phyloP scores from a whole-genome alignment of 1,139 yeast species.

The Geotrichum carabidarum region DNA sequence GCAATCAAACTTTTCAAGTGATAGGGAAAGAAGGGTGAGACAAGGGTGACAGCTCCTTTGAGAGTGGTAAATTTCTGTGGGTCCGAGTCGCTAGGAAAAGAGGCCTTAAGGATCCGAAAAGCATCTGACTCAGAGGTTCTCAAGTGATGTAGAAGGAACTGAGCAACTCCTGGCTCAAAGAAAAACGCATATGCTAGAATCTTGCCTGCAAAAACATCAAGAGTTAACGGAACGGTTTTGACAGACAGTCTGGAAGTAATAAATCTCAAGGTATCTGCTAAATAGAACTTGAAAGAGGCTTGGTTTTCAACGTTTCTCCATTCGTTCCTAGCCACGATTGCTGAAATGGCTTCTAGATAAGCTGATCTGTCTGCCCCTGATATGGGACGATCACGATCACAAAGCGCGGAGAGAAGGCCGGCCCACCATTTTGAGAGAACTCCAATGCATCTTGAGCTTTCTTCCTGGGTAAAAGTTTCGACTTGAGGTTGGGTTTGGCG shows the following conservation, averaged over 20 bases:
- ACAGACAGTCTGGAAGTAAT: conserved; percentile 50
- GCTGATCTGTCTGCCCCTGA: conserved; percentile 59
- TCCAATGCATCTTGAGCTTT: conserved; percentile 26
- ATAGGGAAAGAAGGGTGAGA: conserved; percentile 27
- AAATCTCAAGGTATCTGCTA: conserved; percentile 54
- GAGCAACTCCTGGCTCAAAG: conserved; percentile 56
- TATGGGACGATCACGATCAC: conserved; percentile 35
- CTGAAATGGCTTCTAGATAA: conserved; percentile 66
- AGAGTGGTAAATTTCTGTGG: conserved; percentile 19
- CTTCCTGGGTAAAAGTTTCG: conserved; percentile 17
- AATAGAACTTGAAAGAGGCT: conserved; percentile 25
- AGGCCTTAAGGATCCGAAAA: conserved; percentile 33
- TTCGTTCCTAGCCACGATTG: conserved; percentile 59
- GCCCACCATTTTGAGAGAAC: conserved; percentile 65
- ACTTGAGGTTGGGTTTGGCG: conserved; percentile 36
- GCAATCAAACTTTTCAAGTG: conserved; percentile 31
- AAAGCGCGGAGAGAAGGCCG: conserved; percentile 46
- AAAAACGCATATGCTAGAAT: conserved; percentile 65
- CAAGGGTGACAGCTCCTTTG: conserved; percentile 21
- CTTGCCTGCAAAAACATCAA: conserved; percentile 76
- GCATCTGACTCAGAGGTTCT: conserved; percentile 45
- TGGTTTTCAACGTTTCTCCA: conserved; percentile 44
- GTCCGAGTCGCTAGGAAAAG: conserved; percentile 29
- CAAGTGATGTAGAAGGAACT: conserved; percentile 56
- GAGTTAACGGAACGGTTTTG: conserved; percentile 53